These are phyloP conservation scores for Ascochyta koolunga DNA, from an alignment of 2,329 filamentous ascomycete genomes.

Conservation along the genomic window DNA sequence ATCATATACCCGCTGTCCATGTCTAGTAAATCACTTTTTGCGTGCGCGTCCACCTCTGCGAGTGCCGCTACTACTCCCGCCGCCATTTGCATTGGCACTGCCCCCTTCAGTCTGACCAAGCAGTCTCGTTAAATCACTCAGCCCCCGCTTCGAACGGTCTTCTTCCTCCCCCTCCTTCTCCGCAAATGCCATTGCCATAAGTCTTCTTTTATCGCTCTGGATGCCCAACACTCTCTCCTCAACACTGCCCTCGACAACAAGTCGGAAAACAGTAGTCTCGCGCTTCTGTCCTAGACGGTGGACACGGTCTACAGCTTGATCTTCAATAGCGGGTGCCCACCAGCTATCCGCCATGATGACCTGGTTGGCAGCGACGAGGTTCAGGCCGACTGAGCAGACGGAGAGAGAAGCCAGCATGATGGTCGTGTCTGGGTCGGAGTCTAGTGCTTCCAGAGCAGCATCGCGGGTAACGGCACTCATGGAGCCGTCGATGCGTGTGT, in stretches of 20 bases:
- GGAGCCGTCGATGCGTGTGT: constrained; percentile 77
- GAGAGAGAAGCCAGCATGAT: constrained; percentile 82
- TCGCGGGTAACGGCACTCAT: constrained; percentile 78
- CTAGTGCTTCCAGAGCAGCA: constrained; percentile 69
- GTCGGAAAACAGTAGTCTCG: constrained; percentile 77
- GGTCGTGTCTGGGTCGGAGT: constrained; percentile 69
- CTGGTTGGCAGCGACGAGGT: constrained; percentile 84
- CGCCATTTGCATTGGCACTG: not conserved
- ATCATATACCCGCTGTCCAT: not conserved
- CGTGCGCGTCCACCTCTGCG: not conserved
- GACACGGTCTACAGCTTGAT: constrained; percentile 88
- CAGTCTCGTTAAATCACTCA: constrained; percentile 53
- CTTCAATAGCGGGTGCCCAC: constrained; percentile 92
- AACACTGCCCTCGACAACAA: constrained; percentile 80
- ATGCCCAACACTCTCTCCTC: constrained; percentile 82
- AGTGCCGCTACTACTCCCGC: not conserved
- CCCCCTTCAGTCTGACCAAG: constrained; percentile 30
- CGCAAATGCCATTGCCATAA: constrained; percentile 79
- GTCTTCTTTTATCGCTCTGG: constrained; percentile 76
- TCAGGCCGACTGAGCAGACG: constrained; percentile 85
- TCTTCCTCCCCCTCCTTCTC: constrained; percentile 68
- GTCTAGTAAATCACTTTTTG: not conserved
- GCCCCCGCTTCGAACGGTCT: constrained; percentile 48
- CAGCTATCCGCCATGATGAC: constrained; percentile 84
- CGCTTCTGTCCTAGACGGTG: constrained; percentile 84